These are phyloP conservation scores for Trifolium pratense DNA, from an alignment of 306 rosid species.

Conservation along the genomic window DNA sequence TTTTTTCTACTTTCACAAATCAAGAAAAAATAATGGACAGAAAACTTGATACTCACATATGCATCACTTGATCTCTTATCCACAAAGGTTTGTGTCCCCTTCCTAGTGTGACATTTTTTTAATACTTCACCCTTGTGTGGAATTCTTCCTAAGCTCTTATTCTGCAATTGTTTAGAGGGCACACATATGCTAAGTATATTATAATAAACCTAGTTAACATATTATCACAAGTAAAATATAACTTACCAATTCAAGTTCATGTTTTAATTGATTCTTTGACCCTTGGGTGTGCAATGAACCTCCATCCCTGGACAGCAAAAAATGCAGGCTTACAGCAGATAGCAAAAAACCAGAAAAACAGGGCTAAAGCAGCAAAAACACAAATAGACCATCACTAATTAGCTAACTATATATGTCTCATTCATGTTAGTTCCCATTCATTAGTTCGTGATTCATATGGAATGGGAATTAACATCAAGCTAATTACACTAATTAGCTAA, in stretches of 20 bases:
- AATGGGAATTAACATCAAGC: no score
- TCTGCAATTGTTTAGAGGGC: not conserved
- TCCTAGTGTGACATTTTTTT: not conserved
- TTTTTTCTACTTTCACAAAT: not conserved
- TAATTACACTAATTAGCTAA: no score
- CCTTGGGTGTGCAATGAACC: not conserved
- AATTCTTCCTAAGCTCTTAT: not conserved
- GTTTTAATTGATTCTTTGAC: not conserved
- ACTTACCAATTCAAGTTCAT: conserved; percentile 9
- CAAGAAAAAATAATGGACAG: not conserved
- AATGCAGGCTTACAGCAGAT: no score
- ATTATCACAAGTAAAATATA: not conserved
- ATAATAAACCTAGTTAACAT: not conserved
- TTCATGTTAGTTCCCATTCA: no score
- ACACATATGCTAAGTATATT: not conserved
- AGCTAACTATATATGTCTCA: no score
- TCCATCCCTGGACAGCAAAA: no score
- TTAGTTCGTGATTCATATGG: no score
- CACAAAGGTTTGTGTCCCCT: not conserved
- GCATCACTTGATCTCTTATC: not conserved
- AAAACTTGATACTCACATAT: not conserved
- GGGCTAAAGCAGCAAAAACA: no score
- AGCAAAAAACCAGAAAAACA: no score
- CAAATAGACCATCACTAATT: no score
- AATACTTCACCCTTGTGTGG: conserved; percentile 1